Evolutionary conservation across 176 grass and related monocot species (phyloP), one percentile per base, ranked within the genome.

Genomic region (Lolium rigidum): DNA sequence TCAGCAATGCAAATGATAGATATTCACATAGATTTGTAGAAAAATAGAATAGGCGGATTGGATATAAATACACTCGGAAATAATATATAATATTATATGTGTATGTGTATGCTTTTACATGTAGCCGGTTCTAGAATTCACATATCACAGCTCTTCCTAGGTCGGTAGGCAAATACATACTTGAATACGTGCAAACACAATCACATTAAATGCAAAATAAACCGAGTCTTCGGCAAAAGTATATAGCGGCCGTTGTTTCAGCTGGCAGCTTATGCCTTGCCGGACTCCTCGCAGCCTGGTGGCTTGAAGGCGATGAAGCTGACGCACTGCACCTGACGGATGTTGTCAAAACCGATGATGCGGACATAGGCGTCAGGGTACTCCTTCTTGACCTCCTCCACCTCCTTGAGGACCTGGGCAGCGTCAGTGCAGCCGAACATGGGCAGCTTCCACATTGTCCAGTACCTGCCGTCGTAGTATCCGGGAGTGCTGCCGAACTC

Each of bases 401-500:
- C 3, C 52, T 56, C 52, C 14, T 56, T 56, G 52, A 56, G 4
- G 5, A 17, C 52, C 16, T 56, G 52, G 0, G 52, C 1, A 3
- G 52, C 52, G 5, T 56, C 52, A 16, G 52, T 56, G 52, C 52
- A 56, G 0, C 91, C 91, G 18, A 93, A 90, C 91, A 93, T 90
- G 63, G 91, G 17, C 16, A 56, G 52, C 52, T 56, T 56, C 52
- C 52, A 56, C 52, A 56, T 56, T 17, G 14, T 17, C 16, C 52
- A 56, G 52, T 56, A 56, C 52, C 52, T 56, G 5, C 90, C 93
- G 44, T 95, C 93, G 70, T 92, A 84, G 86, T 90, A 92, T 11
- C 93, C 90, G 0, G 88, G 85, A 4, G 82, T 81, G 2, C 10
- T 7, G 79, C 72, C 0, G 88, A 88, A 9, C 35, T 92, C 82